phyloP scores from a whole-genome alignment of 106 monocot species.

The Chionographis japonica region DNA sequence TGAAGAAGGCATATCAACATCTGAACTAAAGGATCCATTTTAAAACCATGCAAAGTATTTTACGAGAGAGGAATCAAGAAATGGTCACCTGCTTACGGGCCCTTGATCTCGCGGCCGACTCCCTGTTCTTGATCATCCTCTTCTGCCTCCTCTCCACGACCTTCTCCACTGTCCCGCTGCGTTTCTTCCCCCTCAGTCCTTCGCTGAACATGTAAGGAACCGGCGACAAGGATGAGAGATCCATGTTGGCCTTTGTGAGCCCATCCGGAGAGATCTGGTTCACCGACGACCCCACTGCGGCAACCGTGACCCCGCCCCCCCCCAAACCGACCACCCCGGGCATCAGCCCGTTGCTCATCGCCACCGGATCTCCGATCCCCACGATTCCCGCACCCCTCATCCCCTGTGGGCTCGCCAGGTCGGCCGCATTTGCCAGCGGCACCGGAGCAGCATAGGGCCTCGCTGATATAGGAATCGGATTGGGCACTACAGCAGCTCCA shows the following conservation, averaged over 20 bases:
- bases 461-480: background rate
- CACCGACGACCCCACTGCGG: slow-evolving; percentile 19
- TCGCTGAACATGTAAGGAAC: slow-evolving; percentile 39
- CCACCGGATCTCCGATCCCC: slow-evolving; percentile 16
- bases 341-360: slow-evolving; percentile 18
- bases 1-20: no score
- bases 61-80: background rate
- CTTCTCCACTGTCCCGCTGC: slow-evolving; percentile 36
- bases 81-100: slow-evolving; percentile 65
- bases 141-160: slow-evolving; percentile 65
- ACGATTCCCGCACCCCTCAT: slow-evolving; percentile 15
- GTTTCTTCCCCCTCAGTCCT: slow-evolving; percentile 43
- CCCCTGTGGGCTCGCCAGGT: slow-evolving; percentile 8
- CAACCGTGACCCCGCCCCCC: slow-evolving; percentile 15
- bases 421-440: slow-evolving; percentile 8
- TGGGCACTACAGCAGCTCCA: background rate
- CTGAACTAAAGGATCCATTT: no score
- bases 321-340: slow-evolving; percentile 27
- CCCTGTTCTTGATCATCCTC: slow-evolving; percentile 85
- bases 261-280: slow-evolving; percentile 18
- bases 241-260: slow-evolving; percentile 32
- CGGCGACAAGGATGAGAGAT: slow-evolving; percentile 46
- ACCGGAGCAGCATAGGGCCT: background rate
- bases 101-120: slow-evolving; percentile 74
- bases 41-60: background rate